Base-by-base conservation (phyloP, 495 filamentous ascomycete genomes). In the Aspergillus ostianus region DNA sequence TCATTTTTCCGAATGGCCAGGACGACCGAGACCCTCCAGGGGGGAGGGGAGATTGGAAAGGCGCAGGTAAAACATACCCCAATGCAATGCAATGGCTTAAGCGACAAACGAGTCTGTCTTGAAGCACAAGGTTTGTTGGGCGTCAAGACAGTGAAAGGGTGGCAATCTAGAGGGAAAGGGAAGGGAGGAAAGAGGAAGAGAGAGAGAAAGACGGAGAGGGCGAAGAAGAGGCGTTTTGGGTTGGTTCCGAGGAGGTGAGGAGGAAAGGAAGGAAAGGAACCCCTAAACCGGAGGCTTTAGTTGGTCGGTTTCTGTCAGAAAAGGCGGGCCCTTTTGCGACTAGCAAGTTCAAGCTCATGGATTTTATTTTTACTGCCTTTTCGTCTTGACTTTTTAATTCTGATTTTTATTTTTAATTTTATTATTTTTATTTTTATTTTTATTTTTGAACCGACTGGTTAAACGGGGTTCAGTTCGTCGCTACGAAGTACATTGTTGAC, bases 11-110 rank as follows among this genome's bases (percentile, higher is more conserved):
- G 45, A 58, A 17, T 20, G 41, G 32, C 56, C 51, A 21, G 57
- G 51, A 41, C 50, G 54, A 51, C 44, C 32, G 53, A 26, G 41
- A 32, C 19, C 45, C 32, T 51, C 29, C 23, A 26, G 23, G 23
- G 23, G 23, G 23, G 23, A 41, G 36, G 36, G 36, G 36, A 41
- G 36, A 10, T 41, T 41, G 36, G 36, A 1, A 41, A 41, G 36
- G 10, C 53, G 29, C 41, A 55, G 56, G 48, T 57, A 59, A 52
- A 60, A 60, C 62, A 21, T 64, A 60, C 62, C 51, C 54, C 54
- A 50, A 58, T 54, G 53, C 56, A 58, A 53, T 45, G 59, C 56
- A 58, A 63, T 55, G 51, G 51, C 47, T 49, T 26, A 27, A 52
- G 51, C 52, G 30, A 55, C 26, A 44, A 26, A 23, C 52, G 21